These are phyloP conservation scores for Colletotrichum cereale DNA, from an alignment of 2,329 filamentous ascomycete genomes.

Conservation along the genomic window DNA sequence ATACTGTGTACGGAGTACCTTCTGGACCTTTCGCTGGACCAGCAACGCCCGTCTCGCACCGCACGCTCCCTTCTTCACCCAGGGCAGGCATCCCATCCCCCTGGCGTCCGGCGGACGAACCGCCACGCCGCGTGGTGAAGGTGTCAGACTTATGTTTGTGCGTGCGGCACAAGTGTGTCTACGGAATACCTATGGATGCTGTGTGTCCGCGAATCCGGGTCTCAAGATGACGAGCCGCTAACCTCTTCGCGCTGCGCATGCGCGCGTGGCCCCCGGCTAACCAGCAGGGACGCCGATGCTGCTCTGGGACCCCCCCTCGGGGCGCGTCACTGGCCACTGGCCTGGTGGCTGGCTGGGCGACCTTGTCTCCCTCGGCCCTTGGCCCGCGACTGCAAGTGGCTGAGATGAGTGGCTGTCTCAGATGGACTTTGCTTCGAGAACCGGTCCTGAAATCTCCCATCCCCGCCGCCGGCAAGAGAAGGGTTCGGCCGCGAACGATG, in stretches of 20 bases:
- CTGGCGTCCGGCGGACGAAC: conserved; percentile 1
- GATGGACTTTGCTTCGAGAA: conserved; percentile 1
- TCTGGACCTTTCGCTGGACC: not conserved
- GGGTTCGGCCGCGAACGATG: not conserved
- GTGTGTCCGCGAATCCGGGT: not conserved
- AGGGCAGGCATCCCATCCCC: not conserved
- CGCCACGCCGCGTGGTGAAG: conserved; percentile 18
- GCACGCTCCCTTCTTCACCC: conserved; percentile 8
- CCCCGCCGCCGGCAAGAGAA: not conserved
- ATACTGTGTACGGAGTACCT: not conserved
- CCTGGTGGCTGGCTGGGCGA: not conserved
- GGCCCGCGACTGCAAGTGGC: not conserved
- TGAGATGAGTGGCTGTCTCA: not conserved
- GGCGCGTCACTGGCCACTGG: not conserved
- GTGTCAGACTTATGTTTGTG: not conserved
- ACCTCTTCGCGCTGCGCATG: not conserved
- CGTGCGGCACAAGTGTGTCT: not conserved
- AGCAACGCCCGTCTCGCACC: not conserved
- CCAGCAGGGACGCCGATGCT: not conserved
- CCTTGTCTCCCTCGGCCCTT: conserved; percentile 9
- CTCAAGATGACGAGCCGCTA: not conserved
- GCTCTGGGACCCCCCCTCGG: not conserved
- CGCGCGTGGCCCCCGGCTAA: conserved; percentile 3
- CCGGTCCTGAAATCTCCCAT: not conserved
- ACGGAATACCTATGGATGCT: too few relatives aligned